These are phyloP conservation scores for Euphorbia corollata DNA, from an alignment of 441 rosid genomes.

Conservation along the genomic window DNA sequence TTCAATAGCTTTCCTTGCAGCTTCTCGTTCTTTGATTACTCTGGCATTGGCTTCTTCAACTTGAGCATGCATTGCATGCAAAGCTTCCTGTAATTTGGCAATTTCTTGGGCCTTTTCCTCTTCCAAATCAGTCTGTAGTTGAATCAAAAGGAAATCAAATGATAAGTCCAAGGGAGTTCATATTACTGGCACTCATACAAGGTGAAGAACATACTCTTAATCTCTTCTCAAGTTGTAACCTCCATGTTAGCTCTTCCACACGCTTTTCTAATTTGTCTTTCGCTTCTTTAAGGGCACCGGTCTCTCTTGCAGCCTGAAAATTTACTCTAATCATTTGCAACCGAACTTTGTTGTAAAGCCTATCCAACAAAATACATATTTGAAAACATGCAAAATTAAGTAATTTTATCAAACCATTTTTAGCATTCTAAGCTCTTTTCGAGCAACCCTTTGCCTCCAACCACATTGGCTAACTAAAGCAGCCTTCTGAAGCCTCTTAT, in stretches of 20 bases:
- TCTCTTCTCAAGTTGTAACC: conserved; percentile 91
- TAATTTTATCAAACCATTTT: conserved; percentile 64
- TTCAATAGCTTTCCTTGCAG: conserved; percentile 79
- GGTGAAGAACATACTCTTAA: conserved; percentile 55
- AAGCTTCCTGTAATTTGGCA: conserved; percentile 68
- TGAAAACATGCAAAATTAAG: conserved; percentile 18
- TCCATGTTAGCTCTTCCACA: conserved; percentile 98
- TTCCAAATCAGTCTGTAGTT: conserved; percentile 74
- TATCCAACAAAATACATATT: neutral
- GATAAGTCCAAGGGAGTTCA: neutral
- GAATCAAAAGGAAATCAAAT: conserved; percentile 26
- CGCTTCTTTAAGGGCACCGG: conserved; percentile 97
- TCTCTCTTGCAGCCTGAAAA: conserved; percentile 90
- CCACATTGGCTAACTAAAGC: conserved; percentile 83
- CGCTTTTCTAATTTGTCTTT: conserved; percentile 97
- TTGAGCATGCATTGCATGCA: conserved; percentile 62
- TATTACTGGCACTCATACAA: neutral
- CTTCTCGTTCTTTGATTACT: conserved; percentile 73
- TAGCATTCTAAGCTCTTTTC: conserved; percentile 83
- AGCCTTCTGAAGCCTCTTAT: conserved; percentile 78
- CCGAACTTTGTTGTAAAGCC: conserved; percentile 20
- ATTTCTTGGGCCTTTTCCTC: conserved; percentile 88
- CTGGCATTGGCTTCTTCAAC: conserved; percentile 69
- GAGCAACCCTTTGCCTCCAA: conserved; percentile 94
- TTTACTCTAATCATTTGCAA: conserved; percentile 16